Evolutionary conservation across 495 filamentous ascomycete species (phyloP).

Genomic region (Trypethelium eluteriae): DNA sequence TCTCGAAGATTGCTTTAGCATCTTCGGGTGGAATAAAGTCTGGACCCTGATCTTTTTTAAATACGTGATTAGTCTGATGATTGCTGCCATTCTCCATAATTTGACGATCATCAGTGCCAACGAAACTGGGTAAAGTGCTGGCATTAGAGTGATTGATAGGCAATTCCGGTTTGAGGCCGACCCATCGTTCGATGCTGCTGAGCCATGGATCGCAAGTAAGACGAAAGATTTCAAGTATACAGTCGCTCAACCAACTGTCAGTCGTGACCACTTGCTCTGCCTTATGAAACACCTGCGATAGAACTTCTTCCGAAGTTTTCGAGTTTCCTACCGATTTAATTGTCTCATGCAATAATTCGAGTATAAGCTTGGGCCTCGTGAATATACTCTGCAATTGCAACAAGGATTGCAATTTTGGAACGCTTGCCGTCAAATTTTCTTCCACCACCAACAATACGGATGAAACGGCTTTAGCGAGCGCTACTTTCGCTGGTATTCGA

Average conservation of each 20-base stretch:
- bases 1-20: conserved; percentile 47
- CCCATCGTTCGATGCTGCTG: conserved; percentile 44
- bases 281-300: conserved; percentile 59
- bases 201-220: conserved; percentile 64
- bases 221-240: conserved; percentile 59
- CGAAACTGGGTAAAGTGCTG: conserved; percentile 47
- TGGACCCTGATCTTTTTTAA: conserved; percentile 24
- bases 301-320: conserved; percentile 57
- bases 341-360: conserved; percentile 55
- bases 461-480: conserved; percentile 54
- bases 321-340: conserved; percentile 47
- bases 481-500: conserved; percentile 48
- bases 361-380: conserved; percentile 51
- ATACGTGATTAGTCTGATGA: conserved; percentile 13
- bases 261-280: conserved; percentile 57
- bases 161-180: conserved; percentile 23
- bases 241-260: conserved; percentile 50
- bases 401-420: conserved; percentile 43
- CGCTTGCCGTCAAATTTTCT: background rate
- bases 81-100: too few species aligned
- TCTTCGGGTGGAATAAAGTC: conserved; percentile 26
- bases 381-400: conserved; percentile 66
- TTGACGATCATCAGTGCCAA: background rate
- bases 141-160: conserved; percentile 53
- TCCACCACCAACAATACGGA: conserved; percentile 33